These are phyloP conservation scores for Kwoniella botswanensis DNA, from an alignment of 768 basidiomycete genomes.

Conservation along the genomic window DNA sequence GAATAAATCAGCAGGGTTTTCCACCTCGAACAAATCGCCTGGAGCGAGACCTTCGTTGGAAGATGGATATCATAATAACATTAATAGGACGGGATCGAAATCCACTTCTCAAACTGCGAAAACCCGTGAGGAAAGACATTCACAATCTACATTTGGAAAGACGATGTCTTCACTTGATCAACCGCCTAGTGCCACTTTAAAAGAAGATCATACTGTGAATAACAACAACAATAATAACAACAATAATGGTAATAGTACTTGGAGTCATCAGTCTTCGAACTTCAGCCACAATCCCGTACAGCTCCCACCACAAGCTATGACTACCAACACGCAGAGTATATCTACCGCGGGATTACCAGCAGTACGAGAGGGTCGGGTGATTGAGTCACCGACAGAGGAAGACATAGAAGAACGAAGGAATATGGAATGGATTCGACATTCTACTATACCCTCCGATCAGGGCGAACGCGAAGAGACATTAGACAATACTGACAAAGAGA, in stretches of 20 bases:
- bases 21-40: conserved; percentile 7
- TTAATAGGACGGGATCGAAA: neutral
- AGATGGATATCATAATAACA: neutral
- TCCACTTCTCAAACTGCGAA: neutral
- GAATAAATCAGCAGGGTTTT: conserved; percentile 2
- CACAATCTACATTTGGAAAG: conserved; percentile 10
- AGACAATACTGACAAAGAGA: conserved; percentile 5
- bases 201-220: conserved; percentile 10
- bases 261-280: neutral
- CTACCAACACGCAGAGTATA: neutral
- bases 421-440: conserved; percentile 28
- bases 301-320: neutral
- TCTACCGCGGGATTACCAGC: neutral
- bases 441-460: neutral
- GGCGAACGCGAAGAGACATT: conserved; percentile 10
- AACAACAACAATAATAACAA: neutral
- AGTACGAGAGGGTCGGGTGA: conserved; percentile 3
- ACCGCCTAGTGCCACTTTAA: neutral
- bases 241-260: neutral
- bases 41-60: neutral
- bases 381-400: conserved; percentile 5
- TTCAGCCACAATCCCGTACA: neutral
- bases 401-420: conserved; percentile 17
- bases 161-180: conserved; percentile 4
- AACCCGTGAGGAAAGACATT: neutral